Evolutionary conservation across 1,284 basidiomycete species (phyloP).

Genomic region (Ustilago esculenta): DNA sequence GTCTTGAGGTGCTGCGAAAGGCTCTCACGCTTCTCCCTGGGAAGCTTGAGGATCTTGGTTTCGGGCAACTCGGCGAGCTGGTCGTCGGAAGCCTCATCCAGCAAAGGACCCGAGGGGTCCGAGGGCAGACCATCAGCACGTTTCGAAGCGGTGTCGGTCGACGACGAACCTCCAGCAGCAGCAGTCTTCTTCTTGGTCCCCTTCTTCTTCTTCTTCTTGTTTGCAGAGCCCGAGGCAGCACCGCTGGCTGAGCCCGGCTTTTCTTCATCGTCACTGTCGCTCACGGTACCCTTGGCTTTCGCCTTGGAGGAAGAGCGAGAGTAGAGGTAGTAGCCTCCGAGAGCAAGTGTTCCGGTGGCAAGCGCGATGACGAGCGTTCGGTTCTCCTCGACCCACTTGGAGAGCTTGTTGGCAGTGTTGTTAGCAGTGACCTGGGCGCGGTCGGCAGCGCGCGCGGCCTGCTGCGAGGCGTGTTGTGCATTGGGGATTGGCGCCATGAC

Average conservation of each 20-base stretch:
- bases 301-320: conserved; percentile 39
- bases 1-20: conserved; percentile 84
- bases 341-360: conserved; percentile 56
- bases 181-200: conserved; percentile 53
- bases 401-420: conserved; percentile 55
- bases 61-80: conserved; percentile 56
- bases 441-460: conserved; percentile 44
- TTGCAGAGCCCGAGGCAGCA: conserved; percentile 21
- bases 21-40: conserved; percentile 71
- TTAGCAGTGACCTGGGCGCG: conserved; percentile 47
- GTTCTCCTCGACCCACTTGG: conserved; percentile 63
- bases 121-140: conserved; percentile 32
- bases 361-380: conserved; percentile 57
- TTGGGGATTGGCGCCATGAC: conserved; percentile 45
- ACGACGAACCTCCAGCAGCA: conserved; percentile 10
- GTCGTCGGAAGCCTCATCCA: conserved; percentile 63
- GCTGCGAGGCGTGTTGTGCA: conserved; percentile 49
- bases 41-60: conserved; percentile 57
- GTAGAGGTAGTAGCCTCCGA: conserved; percentile 60
- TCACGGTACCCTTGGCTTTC: conserved; percentile 29
- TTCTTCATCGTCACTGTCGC: conserved; percentile 43
- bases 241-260: conserved; percentile 37
- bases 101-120: conserved; percentile 53
- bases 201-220: conserved; percentile 62
- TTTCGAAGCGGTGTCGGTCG: conserved; percentile 25